Base-by-base conservation (phyloP, 2,329 filamentous ascomycete genomes). In the Aspergillus sp. region DNA sequence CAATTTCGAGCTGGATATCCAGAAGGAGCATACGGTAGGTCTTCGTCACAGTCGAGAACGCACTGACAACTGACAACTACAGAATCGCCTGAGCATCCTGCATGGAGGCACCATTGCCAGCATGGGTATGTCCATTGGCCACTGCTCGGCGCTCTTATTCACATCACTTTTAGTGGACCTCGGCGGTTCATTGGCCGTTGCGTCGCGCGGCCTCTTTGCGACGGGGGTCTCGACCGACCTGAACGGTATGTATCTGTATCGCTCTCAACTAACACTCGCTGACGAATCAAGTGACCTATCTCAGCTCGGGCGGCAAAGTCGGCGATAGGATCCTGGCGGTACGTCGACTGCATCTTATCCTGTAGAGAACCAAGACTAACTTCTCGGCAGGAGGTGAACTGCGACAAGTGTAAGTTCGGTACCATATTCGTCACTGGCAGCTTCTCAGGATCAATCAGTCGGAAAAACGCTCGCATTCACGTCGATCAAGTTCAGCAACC, bases 171-270 rank as follows among this genome's bases (percentile, higher is more conserved):
- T 17, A 72, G 75, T 79, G 29, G 77, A 82, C 44, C 69, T 80
- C 1, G 76, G 78, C 4, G 78, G 78, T 14, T 79, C 74, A 11
- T 60, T 82, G 7, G 77, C 77, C 6, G 73, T 82, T 25, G 78
- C 77, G 5, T 80, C 77, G 0, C 63, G 71, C 20, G 77, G 78
- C 0, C 63, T 82, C 1, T 80, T 74, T 48, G 68, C 75, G 13
- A 82, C 77, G 0, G 77, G 77, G 5, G 77, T 82, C 2, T 78
- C 74, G 1, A 81, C 77, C 3, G 77, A 82, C 53, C 53, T 82
- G 7, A 80, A 71, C 42, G 71, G 69, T 72, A 52, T 7, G 25
- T 26, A 19, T n/a, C n/a, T n/a, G n/a, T n/a, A n/a, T n/a, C n/a
- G n/a, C n/a, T 15, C 8, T 15, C n/a, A 12, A 24, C 4, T 28